Conservation (phyloP, 2,329 filamentous ascomycete species). For the Aspergillus spinulosporus region DNA sequence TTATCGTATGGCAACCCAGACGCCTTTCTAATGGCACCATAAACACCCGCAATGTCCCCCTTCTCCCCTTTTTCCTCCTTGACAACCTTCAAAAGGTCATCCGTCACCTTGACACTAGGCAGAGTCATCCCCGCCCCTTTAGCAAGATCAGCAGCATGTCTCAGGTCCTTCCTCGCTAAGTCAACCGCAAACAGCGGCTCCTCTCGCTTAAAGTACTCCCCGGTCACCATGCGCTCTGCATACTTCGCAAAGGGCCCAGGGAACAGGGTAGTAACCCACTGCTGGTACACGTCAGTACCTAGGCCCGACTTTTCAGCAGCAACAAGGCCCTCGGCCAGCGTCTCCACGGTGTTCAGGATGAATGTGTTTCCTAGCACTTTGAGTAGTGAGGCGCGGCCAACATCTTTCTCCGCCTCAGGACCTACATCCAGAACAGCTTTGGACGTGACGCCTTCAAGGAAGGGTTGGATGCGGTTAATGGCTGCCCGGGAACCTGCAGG, state of each 20-base stretch:
- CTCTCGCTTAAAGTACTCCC: conserved; percentile 73
- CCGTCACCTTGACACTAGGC: conserved; percentile 65
- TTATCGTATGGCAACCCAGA: conserved; percentile 75
- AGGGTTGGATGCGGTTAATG: conserved; percentile 67
- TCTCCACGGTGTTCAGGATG: conserved; percentile 77
- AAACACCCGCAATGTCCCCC: conserved; percentile 80
- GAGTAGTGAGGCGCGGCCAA: conserved; percentile 67
- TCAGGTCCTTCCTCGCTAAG: conserved; percentile 77
- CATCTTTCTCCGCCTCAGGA: conserved; percentile 67
- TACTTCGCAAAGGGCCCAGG: conserved; percentile 75
- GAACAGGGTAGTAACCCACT: conserved; percentile 72
- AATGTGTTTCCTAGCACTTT: conserved; percentile 89
- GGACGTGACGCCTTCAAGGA: conserved; percentile 71
- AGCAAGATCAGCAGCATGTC: conserved; percentile 71
- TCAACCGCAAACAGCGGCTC: conserved; percentile 82
- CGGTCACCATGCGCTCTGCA: conserved; percentile 69
- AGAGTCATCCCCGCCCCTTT: conserved; percentile 62
- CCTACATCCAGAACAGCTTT: conserved; percentile 69
- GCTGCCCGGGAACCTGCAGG: conserved; percentile 64
- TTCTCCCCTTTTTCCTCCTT: conserved; percentile 67
- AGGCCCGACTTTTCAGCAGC: conserved; percentile 79
- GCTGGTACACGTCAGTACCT: conserved; percentile 67
- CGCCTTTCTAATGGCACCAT: conserved; percentile 75
- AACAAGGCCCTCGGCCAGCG: conserved; percentile 74
- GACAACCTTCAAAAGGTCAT: conserved; percentile 67